Evolutionary conservation across 1,284 basidiomycete species (phyloP).

Genomic region (Malassezia slooffiae): DNA sequence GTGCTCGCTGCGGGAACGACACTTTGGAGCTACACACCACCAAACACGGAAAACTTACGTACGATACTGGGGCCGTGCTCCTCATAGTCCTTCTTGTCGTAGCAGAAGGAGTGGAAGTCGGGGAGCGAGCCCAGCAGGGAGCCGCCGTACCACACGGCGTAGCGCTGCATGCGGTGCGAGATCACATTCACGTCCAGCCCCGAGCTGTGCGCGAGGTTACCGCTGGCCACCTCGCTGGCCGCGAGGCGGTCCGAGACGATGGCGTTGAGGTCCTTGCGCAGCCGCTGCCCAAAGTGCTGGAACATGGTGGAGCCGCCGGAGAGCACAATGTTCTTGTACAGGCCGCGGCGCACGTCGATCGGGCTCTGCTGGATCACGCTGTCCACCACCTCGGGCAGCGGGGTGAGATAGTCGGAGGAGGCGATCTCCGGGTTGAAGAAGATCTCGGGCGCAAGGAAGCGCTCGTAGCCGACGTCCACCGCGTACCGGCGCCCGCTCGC

Average conservation of each 20-base stretch:
- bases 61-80: constrained; percentile 93
- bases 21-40: constrained; percentile 29
- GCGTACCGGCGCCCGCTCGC: constrained; percentile 84
- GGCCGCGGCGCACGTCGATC: constrained; percentile 81
- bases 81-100: constrained; percentile 93
- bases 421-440: constrained; percentile 99
- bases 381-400: constrained; percentile 91
- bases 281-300: constrained; percentile 86
- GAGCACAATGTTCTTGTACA: constrained; percentile 94
- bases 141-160: constrained; percentile 98
- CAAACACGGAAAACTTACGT: constrained; percentile 37
- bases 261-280: constrained; percentile 88
- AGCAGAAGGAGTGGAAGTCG: constrained; percentile 94
- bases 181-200: constrained; percentile 61
- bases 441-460: constrained; percentile 96
- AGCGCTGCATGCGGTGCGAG: constrained; percentile 91
- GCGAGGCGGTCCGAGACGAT: constrained; percentile 84
- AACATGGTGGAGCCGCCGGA: constrained; percentile 96
- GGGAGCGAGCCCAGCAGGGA: constrained; percentile 62
- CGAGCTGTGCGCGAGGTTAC: constrained; percentile 56
- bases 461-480: constrained; percentile 93
- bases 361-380: constrained; percentile 90
- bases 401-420: constrained; percentile 94
- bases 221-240: constrained; percentile 63
- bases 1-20: too few relatives aligned